phyloP scores from a whole-genome alignment of 1,139 yeast genomes.

The Blastobotrys indianensis region DNA sequence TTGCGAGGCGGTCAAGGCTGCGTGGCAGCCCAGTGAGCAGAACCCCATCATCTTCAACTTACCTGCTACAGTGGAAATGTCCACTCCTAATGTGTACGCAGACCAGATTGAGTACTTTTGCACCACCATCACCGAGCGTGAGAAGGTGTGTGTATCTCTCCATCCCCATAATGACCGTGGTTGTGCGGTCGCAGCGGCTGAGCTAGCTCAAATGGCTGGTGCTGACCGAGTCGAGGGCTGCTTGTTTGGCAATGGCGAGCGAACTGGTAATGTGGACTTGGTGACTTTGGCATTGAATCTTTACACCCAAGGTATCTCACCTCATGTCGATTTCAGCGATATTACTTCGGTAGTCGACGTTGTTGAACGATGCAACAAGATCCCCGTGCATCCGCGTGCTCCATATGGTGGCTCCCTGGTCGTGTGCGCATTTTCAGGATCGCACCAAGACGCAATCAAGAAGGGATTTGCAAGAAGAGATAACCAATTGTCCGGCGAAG shows the following conservation, averaged over 20 bases:
- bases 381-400: conserved; percentile 88
- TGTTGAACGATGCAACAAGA: conserved; percentile 90
- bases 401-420: conserved; percentile 97
- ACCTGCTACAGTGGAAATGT: conserved; percentile 97
- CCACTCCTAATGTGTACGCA: conserved; percentile 91
- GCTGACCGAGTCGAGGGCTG: conserved; percentile 98
- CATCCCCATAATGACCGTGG: conserved; percentile 98
- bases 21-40: conserved; percentile 83
- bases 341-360: conserved; percentile 73
- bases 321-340: conserved; percentile 82
- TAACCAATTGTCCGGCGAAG: conserved; percentile 26
- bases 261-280: conserved; percentile 96
- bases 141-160: conserved; percentile 78
- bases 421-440: conserved; percentile 93
- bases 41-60: conserved; percentile 88
- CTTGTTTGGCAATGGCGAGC: conserved; percentile 94
- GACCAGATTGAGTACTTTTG: conserved; percentile 93
- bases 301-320: conserved; percentile 90
- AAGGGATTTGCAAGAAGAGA: conserved; percentile 76
- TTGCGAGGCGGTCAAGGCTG: conserved; percentile 91
- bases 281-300: conserved; percentile 88
- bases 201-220: conserved; percentile 88
- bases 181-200: conserved; percentile 97
- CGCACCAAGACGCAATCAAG: conserved; percentile 97
- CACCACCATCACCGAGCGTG: conserved; percentile 72